phyloP scores from a whole-genome alignment of 2,329 filamentous ascomycete genomes.

The Chlorencoelia australis region DNA sequence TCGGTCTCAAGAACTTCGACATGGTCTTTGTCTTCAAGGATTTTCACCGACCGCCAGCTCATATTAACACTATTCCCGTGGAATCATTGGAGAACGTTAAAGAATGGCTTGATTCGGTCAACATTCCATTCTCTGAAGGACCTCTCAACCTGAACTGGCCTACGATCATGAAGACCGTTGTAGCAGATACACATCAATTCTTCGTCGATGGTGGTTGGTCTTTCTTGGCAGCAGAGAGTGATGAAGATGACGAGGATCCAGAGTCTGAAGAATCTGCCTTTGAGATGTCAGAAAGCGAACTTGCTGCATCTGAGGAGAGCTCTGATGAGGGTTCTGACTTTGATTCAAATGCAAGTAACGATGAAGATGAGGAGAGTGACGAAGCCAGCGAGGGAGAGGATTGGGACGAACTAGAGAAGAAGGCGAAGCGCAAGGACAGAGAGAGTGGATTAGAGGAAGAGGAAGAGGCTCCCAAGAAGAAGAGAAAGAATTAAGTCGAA shows the following conservation, averaged over 20 bases:
- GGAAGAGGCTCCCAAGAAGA: slow-evolving; percentile 62
- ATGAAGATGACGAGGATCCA: slow-evolving; percentile 67
- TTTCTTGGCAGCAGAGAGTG: slow-evolving; percentile 79
- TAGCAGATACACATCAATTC: slow-evolving; percentile 86
- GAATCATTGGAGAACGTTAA: slow-evolving; percentile 92
- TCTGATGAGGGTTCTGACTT: slow-evolving; percentile 90
- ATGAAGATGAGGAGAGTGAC: slow-evolving; percentile 69
- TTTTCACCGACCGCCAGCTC: slow-evolving; percentile 78
- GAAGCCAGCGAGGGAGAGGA: slow-evolving; percentile 74
- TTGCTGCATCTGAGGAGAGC: slow-evolving; percentile 61
- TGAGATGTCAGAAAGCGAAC: slow-evolving; percentile 77
- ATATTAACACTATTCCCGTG: slow-evolving; percentile 97
- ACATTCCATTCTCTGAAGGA: slow-evolving; percentile 89
- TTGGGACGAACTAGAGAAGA: slow-evolving; percentile 91
- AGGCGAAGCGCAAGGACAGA: slow-evolving; percentile 76
- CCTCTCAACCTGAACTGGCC: slow-evolving; percentile 98
- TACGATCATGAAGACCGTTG: slow-evolving; percentile 99
- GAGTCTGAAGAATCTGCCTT: slow-evolving; percentile 89
- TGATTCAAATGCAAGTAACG: slow-evolving; percentile 76
- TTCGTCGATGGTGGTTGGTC: slow-evolving; percentile 93
- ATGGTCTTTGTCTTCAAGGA: slow-evolving; percentile 98
- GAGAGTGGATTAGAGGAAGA: slow-evolving; percentile 60
- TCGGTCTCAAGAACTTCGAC: slow-evolving; percentile 98
- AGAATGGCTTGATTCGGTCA: slow-evolving; percentile 92
- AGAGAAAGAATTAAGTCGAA: slow-evolving; percentile 44